These are phyloP conservation scores for Plasmodium falciparum DNA, from an alignment of 169 alveolate genomes.

Conservation along the genomic window DNA sequence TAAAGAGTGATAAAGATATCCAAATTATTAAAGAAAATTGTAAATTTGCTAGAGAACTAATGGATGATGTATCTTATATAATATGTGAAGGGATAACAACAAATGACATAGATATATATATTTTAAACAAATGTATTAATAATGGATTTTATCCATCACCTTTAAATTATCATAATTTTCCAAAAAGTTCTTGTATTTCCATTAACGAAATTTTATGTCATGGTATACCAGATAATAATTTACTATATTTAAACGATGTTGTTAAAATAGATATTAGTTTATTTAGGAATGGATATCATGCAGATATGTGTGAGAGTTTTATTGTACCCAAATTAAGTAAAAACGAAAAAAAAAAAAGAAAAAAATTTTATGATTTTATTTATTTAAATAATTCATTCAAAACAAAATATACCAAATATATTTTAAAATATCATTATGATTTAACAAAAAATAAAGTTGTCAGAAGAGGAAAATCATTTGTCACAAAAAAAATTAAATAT, in stretches of 20 bases:
- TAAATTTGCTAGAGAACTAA: constrained; percentile 79
- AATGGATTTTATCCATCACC: constrained; percentile 84
- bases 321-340: constrained; percentile 60
- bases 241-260: constrained; percentile 82
- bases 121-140: constrained; percentile 78
- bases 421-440: constrained; percentile 48
- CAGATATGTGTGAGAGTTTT: constrained; percentile 86
- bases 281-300: constrained; percentile 81
- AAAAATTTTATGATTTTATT: constrained; percentile 46
- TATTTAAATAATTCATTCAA: constrained; percentile 36
- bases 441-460: constrained; percentile 29
- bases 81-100: constrained; percentile 83
- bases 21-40: constrained; percentile 82
- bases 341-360: constrained; percentile 50
- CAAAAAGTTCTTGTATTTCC: constrained; percentile 83
- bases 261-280: constrained; percentile 83
- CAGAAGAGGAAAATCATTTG: constrained; percentile 11
- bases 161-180: constrained; percentile 82
- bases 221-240: constrained; percentile 84
- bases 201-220: constrained; percentile 84
- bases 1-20: constrained; percentile 78
- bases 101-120: constrained; percentile 80
- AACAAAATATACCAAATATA: constrained; percentile 38
- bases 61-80: constrained; percentile 79
- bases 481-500: constrained; percentile 24